Conservation (phyloP, 495 filamentous ascomycete species). For the Xylona heveae region DNA sequence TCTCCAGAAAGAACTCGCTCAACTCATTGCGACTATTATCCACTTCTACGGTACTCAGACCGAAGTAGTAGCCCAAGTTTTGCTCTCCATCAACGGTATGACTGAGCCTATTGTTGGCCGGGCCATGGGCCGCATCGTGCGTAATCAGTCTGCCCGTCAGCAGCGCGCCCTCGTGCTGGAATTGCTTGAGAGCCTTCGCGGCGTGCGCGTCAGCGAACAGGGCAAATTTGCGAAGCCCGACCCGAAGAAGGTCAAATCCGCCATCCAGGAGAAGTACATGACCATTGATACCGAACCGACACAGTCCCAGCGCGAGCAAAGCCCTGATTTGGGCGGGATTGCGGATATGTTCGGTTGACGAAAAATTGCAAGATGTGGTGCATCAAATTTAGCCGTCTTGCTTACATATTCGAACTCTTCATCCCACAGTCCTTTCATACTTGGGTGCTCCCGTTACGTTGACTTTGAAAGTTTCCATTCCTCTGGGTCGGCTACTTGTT, state of each 20-base stretch:
- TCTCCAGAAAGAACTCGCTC: constrained; percentile 78
- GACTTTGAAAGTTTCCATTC: too few relatives aligned
- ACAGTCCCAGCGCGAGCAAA: constrained; percentile 30
- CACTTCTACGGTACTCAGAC: constrained; percentile 46
- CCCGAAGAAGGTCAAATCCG: constrained; percentile 27
- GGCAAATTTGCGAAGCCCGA: constrained; percentile 48
- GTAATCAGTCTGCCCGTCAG: constrained; percentile 35
- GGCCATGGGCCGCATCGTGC: constrained; percentile 31
- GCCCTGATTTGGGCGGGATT: constrained; percentile 39
- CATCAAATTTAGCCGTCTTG: too few relatives aligned
- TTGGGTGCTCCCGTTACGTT: too few relatives aligned
- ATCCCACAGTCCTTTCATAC: too few relatives aligned
- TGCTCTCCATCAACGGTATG: constrained; percentile 37
- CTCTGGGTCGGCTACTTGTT: too few relatives aligned
- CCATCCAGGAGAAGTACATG: constrained; percentile 30
- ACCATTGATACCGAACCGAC: constrained; percentile 7
- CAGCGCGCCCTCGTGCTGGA: constrained; percentile 75
- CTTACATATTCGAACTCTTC: too few relatives aligned
- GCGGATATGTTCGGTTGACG: constrained; percentile 44
- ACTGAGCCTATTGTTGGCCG: constrained; percentile 32
- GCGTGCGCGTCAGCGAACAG: constrained; percentile 79
- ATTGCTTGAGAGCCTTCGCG: constrained; percentile 63
- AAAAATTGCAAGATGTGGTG: not conserved
- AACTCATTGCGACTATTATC: constrained; percentile 70
- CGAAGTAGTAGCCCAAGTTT: constrained; percentile 29